Base-by-base conservation (phyloP, 176 grass and related monocot genomes). In the Guadua angustifolia region DNA sequence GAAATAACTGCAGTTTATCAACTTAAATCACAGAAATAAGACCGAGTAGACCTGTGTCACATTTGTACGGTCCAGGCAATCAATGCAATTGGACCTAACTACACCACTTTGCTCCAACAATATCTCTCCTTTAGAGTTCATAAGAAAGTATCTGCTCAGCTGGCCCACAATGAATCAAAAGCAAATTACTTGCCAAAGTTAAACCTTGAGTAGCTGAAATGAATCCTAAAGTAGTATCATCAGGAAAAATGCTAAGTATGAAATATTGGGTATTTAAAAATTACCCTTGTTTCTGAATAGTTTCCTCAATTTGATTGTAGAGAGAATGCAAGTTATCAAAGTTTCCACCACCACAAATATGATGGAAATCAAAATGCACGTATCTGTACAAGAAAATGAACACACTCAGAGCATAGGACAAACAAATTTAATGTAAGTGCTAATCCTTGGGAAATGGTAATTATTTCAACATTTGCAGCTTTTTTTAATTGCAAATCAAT, bases 101-200 rank as follows among this genome's bases (percentile, higher is more conserved):
- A 99, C 69, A 50, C 93, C 96, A 55, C 61, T 92, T 85, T 99
- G 96, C 69, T 99, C 96, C 80, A 89, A 57, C 40, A 99, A 77
- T 84, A 95, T 88, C 62, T 92, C 89, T 71, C 89, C 91, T 92
- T 99, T 88, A 73, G 85, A 75, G 62, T 94, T 90, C 47, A 99
- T 86, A 88, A 99, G 85, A 92, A 99, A 92, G 89, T 95, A 99
- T 86, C 96, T 99, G 93, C 89, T 95, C 89, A 95, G 90, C 93
- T 99, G 91, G 78, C 89, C 89, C 91, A 88, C 85, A 88, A 85
- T 86, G 73, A 90, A 92, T 87, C 89, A 90, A 90, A 64, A 86
- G 79, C 50, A 90, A 86, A 89, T 86, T 85, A 91, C 74, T 89
- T 83, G 93, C 77, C 79, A 94, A 38, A 80, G 85, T 83, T 89